Evolutionary conservation across 306 rosid genomes (phyloP), one percentile per base, ranked within the genome.

Genomic region (Gillenia trifoliata): DNA sequence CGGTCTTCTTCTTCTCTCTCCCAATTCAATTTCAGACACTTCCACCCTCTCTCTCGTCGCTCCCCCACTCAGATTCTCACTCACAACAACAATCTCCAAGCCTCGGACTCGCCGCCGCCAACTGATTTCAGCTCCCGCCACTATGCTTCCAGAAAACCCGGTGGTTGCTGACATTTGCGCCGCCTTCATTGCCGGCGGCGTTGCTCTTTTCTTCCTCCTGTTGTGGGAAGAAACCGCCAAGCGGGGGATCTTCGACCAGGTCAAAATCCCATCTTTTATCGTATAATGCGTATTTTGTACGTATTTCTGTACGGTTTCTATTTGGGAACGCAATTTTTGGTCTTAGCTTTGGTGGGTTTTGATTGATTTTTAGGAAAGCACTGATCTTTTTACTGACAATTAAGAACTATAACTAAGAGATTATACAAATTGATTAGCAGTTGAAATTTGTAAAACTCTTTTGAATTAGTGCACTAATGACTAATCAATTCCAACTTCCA

Each of bases 201-300:
- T 90, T n/a, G 99, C 96, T 2, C 8, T 82, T 11, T 86, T 86
- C 22, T 29, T 67, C 31, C 95, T 94, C 36, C 83, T 80, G 45
- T 34, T 94, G 5, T 94, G 90, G 91, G 69, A 69, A 28, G 90
- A 92, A 68, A 94, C 91, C 59, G 97, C 97, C 38, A 90, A 80
- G 33, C 78, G 86, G 1, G 84, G 86, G 12, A 15, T 93, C 71
- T 82, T 91, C 54, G 96, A 94, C 70, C 93, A 90, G 96, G 98
- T 94, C 11, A 47, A 16, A 74, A 15, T 52, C 57, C 10, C 10
- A 40, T 31, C 17, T 36, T 10, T 10, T n/a, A 3, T 70, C 54
- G 38, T 45, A 29, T 64, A 56, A 13, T 7, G 31, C 4, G 7
- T 52, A 50, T 3, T 54, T 45, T 45, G 19, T 15, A 36, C 40